phyloP scores from a whole-genome alignment of 805 yeast genomes.

The Candida sonorensis region DNA sequence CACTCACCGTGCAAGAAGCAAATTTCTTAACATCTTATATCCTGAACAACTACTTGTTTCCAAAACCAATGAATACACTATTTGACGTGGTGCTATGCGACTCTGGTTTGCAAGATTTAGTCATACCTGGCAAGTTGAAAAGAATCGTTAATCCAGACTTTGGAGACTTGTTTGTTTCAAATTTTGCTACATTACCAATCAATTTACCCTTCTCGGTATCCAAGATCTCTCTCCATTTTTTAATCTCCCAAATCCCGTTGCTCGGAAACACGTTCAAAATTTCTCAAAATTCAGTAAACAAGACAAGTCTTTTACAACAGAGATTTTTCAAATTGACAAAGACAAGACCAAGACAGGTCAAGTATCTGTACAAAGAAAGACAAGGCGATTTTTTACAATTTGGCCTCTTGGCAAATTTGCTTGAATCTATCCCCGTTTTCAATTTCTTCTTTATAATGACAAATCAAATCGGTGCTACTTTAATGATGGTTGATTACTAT shows the following conservation, averaged over 20 bases:
- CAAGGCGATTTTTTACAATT: conserved; percentile 38
- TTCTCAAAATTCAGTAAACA: conserved; percentile 13
- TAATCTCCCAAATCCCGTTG: too few relatives aligned
- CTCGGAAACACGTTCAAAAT: too few relatives aligned
- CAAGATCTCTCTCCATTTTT: too few relatives aligned
- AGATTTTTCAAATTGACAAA: conserved; percentile 19
- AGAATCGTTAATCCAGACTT: conserved; percentile 23
- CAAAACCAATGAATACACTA: conserved; percentile 17
- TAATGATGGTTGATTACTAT: conserved; percentile 41
- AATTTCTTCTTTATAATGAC: conserved; percentile 50
- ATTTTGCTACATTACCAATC: too few relatives aligned
- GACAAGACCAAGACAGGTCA: conserved; percentile 21
- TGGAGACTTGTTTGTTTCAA: conserved; percentile 15
- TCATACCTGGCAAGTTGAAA: conserved; percentile 28
- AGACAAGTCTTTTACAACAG: conserved; percentile 12
- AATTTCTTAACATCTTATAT: conserved; percentile 17
- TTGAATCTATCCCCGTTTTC: conserved; percentile 40
- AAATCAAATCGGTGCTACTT: conserved; percentile 57
- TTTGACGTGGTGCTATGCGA: conserved; percentile 24
- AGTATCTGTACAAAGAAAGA: conserved; percentile 20
- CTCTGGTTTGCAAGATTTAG: conserved; percentile 21
- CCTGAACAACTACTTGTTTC: conserved; percentile 18
- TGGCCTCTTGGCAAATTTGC: conserved; percentile 44
- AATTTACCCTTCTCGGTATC: conserved; percentile 14
- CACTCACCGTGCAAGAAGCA: conserved; percentile 22